Evolutionary conservation across 257 asterid species (phyloP).

Genomic region (Parsonsia alboflavescens): DNA sequence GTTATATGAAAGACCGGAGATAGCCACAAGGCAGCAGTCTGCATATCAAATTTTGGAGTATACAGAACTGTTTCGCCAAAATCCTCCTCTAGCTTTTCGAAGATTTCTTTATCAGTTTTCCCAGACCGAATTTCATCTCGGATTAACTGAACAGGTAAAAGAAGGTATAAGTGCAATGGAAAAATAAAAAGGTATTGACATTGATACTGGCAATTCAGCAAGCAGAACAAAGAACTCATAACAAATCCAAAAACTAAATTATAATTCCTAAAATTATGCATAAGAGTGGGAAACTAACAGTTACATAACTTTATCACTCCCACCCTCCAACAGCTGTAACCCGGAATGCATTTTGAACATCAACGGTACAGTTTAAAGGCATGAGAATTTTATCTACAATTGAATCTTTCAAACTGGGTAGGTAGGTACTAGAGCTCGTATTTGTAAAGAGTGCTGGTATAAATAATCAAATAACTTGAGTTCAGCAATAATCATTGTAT

Average conservation of each 20-base stretch:
- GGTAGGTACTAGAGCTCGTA: neutral
- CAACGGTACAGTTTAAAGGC: neutral
- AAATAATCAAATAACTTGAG: neutral
- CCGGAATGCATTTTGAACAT: neutral
- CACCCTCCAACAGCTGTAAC: neutral
- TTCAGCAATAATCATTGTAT: neutral
- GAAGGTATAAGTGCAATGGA: neutral
- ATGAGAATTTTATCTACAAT: neutral
- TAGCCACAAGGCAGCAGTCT: conserved; percentile 92
- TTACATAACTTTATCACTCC: neutral
- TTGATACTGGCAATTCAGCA: neutral
- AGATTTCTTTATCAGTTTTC: conserved; percentile 80
- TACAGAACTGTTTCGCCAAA: conserved; percentile 92
- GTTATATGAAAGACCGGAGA: conserved; percentile 58
- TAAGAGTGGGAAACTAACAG: neutral
- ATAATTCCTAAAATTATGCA: neutral
- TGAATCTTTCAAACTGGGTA: neutral
- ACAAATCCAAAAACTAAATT: neutral
- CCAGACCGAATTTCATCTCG: conserved; percentile 75
- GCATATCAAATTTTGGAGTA: conserved; percentile 82
- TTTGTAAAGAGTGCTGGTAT: neutral
- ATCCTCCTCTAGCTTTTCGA: conserved; percentile 75
- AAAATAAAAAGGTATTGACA: neutral
- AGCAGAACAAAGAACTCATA: neutral
- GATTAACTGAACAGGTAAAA: conserved; percentile 42